These are phyloP conservation scores for Linnemannia zychae DNA, from an alignment of 192 early-diverging fungal genomes.

Conservation along the genomic window DNA sequence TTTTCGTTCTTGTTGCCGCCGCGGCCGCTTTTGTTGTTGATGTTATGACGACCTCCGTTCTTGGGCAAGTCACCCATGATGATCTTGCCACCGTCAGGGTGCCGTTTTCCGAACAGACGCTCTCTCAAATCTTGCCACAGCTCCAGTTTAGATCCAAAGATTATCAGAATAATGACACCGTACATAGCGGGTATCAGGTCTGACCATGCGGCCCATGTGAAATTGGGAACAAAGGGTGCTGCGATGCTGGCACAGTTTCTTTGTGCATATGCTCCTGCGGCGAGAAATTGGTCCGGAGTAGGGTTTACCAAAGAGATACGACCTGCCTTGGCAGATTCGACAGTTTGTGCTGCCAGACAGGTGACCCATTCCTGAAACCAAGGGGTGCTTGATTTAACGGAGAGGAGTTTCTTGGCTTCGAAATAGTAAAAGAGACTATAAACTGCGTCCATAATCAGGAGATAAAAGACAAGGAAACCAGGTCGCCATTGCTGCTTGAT, in stretches of 20 bases:
- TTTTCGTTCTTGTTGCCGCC: too few relatives aligned
- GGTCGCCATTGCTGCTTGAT: conserved; percentile 48
- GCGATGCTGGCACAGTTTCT: conserved; percentile 16
- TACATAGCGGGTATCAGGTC: conserved; percentile 16
- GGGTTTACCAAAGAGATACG: background rate
- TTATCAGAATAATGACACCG: conserved; percentile 9
- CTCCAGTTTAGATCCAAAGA: conserved; percentile 35
- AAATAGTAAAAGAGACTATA: conserved; percentile 40
- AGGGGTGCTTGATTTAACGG: background rate
- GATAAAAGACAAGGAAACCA: conserved; percentile 28
- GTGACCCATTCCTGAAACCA: conserved; percentile 21
- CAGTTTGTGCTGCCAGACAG: conserved; percentile 11
- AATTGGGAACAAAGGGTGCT: conserved; percentile 20
- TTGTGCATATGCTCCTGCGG: conserved; percentile 12
- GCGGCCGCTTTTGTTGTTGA: background rate
- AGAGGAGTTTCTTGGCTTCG: conserved; percentile 25
- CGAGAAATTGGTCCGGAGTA: conserved; percentile 18
- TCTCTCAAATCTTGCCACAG: conserved; percentile 22
- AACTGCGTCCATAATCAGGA: conserved; percentile 25
- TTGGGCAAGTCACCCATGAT: conserved; percentile 15
- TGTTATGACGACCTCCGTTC: background rate
- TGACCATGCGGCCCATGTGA: conserved; percentile 18
- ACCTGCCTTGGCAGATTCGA: background rate
- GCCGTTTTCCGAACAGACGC: background rate
- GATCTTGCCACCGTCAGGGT: background rate